These are phyloP conservation scores for Meira nashicola DNA, from an alignment of 1,284 basidiomycete species.

Conservation along the genomic window DNA sequence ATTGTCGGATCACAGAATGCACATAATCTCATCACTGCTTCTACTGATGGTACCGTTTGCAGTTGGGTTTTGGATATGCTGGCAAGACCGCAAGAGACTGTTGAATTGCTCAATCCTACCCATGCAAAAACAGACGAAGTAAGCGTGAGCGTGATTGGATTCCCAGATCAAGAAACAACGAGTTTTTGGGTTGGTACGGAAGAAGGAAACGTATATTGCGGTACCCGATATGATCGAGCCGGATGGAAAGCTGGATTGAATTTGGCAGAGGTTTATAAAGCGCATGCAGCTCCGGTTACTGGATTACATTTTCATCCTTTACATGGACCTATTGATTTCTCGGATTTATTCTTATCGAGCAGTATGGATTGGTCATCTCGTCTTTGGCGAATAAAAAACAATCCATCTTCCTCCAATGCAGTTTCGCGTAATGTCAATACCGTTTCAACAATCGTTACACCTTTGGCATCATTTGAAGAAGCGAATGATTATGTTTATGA, in stretches of 20 bases:
- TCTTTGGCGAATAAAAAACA: constrained; percentile 32
- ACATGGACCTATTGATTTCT: constrained; percentile 80
- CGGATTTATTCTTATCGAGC: constrained; percentile 76
- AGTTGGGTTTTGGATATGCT: constrained; percentile 99
- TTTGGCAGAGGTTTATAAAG: constrained; percentile 81
- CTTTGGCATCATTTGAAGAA: constrained; percentile 62
- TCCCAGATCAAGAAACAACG: constrained; percentile 89
- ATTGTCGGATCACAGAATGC: constrained; percentile 98
- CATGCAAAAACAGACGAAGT: constrained; percentile 68
- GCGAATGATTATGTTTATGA: constrained; percentile 98
- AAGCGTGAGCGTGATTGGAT: constrained; percentile 83
- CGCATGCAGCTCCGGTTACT: constrained; percentile 87
- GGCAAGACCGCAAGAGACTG: constrained; percentile 66
- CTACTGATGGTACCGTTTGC: constrained; percentile 92
- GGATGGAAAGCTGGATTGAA: constrained; percentile 92
- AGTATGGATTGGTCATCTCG: constrained; percentile 48
- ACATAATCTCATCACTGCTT: constrained; percentile 89
- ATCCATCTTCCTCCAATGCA: constrained; percentile 8
- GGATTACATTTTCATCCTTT: constrained; percentile 86
- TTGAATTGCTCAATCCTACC: constrained; percentile 30
- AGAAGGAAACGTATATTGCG: constrained; percentile 92
- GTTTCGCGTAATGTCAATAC: constrained; percentile 7
- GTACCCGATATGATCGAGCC: constrained; percentile 90
- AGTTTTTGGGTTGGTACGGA: constrained; percentile 96
- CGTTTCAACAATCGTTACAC: constrained; percentile 5